These are phyloP conservation scores for Fusarium pilosicola DNA, from an alignment of 2,329 filamentous ascomycete species.

Conservation along the genomic window DNA sequence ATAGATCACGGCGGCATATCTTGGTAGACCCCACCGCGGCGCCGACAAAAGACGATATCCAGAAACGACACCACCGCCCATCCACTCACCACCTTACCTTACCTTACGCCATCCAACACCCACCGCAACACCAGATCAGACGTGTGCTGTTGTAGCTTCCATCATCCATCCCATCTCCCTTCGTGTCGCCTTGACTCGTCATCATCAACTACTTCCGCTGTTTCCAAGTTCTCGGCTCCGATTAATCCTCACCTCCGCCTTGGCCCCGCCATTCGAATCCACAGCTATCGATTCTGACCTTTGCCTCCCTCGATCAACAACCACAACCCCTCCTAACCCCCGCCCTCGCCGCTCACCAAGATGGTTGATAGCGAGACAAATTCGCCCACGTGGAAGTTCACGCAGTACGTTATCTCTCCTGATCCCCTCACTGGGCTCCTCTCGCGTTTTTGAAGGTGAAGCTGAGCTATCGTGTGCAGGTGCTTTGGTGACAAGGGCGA, in stretches of 20 bases:
- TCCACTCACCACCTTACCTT: constrained; percentile 21
- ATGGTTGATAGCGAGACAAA: constrained; percentile 97
- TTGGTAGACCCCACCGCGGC: constrained; percentile 38
- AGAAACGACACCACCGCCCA: constrained; percentile 39
- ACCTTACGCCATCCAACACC: constrained; percentile 21
- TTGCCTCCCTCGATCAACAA: constrained; percentile 38
- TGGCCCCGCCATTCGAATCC: constrained; percentile 33
- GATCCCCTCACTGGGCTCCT: background rate
- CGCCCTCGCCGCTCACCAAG: constrained; percentile 60
- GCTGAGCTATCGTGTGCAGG: constrained; percentile 59
- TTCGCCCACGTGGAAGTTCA: constrained; percentile 99
- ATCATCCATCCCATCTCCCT: constrained; percentile 26
- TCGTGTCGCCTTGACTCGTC: constrained; percentile 17
- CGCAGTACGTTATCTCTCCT: constrained; percentile 76
- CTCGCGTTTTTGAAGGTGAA: constrained; percentile 14
- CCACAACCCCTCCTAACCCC: constrained; percentile 38
- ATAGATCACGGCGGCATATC: constrained; percentile 34
- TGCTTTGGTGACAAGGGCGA: constrained; percentile 99
- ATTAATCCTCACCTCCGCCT: constrained; percentile 32
- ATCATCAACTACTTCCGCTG: constrained; percentile 22
- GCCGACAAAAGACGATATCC: constrained; percentile 39
- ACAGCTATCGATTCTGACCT: constrained; percentile 34
- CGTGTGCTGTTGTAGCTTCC: constrained; percentile 37
- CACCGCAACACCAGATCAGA: constrained; percentile 38
- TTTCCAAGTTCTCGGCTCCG: constrained; percentile 20